phyloP scores from a whole-genome alignment of 306 rosid species.

The Dryas alaskensis region DNA sequence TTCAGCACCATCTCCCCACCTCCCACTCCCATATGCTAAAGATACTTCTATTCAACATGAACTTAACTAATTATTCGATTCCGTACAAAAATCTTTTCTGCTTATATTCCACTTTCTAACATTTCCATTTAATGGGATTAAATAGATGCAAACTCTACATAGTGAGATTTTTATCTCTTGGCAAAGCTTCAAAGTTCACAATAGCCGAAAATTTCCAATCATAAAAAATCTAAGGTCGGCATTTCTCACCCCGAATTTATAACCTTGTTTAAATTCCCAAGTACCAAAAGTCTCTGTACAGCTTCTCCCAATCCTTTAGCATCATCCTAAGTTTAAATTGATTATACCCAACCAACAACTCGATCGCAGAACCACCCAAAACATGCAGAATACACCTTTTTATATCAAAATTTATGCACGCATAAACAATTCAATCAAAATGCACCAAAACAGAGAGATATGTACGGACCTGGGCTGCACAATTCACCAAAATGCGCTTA shows the following conservation, averaged over 20 bases:
- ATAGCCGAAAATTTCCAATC: not conserved
- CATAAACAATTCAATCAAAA: not conserved
- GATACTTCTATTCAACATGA: not conserved
- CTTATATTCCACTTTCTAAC: not conserved
- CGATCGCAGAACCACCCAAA: not conserved
- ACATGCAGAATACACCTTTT: not conserved
- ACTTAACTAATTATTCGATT: not conserved
- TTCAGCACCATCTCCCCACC: not conserved
- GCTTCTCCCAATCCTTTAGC: not conserved
- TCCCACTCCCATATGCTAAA: not conserved
- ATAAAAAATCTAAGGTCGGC: not conserved
- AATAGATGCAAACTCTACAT: not conserved
- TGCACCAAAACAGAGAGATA: not conserved
- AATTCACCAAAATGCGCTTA: constrained; percentile 68
- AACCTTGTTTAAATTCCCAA: not conserved
- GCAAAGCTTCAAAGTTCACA: not conserved
- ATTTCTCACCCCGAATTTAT: not conserved
- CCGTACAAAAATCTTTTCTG: not conserved
- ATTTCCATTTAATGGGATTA: not conserved
- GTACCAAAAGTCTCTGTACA: not conserved
- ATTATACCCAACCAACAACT: not conserved
- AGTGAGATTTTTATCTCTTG: not conserved
- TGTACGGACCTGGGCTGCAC: constrained; percentile 73
- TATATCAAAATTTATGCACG: not conserved
- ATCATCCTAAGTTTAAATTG: not conserved